These are phyloP conservation scores for Cladosporium halotolerans DNA, from an alignment of 2,329 filamentous ascomycete species.

Conservation along the genomic window DNA sequence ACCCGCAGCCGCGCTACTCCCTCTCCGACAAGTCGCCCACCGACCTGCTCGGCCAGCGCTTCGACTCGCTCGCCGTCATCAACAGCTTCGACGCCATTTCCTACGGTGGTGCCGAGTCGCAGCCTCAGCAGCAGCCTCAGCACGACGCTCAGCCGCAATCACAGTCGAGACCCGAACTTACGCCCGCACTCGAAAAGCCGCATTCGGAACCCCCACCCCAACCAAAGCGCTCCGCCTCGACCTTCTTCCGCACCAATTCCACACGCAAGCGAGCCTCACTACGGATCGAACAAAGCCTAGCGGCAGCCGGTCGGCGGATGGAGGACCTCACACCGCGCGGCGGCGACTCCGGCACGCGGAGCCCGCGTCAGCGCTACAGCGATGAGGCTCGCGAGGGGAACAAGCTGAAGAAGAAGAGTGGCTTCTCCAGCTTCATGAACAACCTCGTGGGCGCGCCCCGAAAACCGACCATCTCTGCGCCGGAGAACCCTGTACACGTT, in stretches of 20 bases:
- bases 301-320: conserved; percentile 39
- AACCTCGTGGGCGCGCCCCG: conserved; percentile 78
- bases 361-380: conserved; percentile 64
- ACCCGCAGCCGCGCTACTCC: conserved; percentile 20
- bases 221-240: conserved; percentile 11
- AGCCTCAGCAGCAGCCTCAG: conserved; percentile 3
- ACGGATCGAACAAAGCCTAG: conserved; percentile 37
- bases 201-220: conserved; percentile 10
- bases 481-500: conserved; percentile 94
- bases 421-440: conserved; percentile 81
- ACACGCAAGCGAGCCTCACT: conserved; percentile 12
- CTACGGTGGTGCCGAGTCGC: conserved; percentile 15
- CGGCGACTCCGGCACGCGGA: conserved; percentile 44
- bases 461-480: conserved; percentile 91
- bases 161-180: conserved; percentile 9
- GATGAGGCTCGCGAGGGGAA: conserved; percentile 66
- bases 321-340: conserved; percentile 42
- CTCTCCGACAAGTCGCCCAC: conserved; percentile 28
- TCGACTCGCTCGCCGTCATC: conserved; percentile 34
- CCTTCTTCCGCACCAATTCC: conserved; percentile 4
- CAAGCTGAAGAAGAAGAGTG: conserved; percentile 72
- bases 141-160: conserved; percentile 14
- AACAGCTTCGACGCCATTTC: conserved; percentile 31
- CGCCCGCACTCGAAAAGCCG: conserved; percentile 5
- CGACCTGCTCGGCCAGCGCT: conserved; percentile 35